Percentiles rank a stretch among this genome's conserved stretches.
These are phyloP conservation scores for Xerocomus cyaneibrunnescens DNA, from an alignment of 1,284 basidiomycete species.

Conservation along the genomic window DNA sequence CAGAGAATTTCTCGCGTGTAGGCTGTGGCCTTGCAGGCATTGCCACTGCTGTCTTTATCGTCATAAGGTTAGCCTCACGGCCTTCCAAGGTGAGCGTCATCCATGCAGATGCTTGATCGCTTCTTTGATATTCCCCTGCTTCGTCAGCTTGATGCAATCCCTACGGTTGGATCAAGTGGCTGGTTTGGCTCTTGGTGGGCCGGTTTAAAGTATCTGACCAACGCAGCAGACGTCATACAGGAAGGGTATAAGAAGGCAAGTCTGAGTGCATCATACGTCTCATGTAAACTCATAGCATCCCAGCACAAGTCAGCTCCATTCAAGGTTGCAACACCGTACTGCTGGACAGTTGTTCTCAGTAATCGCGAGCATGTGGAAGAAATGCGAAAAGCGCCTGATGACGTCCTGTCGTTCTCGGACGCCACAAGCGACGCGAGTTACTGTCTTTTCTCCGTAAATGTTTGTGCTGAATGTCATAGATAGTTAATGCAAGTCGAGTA, in stretches of 20 bases:
- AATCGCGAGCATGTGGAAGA: conserved; percentile 15
- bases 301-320: conserved; percentile 2
- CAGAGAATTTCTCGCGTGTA: too few species aligned
- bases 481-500: conserved; percentile 23
- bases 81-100: too few species aligned
- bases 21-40: too few species aligned
- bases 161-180: neutral
- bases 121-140: too few species aligned
- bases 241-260: neutral
- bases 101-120: too few species aligned
- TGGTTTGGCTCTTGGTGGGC: neutral
- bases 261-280: too few species aligned
- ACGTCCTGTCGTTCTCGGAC: neutral
- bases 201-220: neutral
- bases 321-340: neutral
- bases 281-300: neutral
- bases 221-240: neutral
- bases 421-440: neutral
- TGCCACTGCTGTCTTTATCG: too few species aligned
- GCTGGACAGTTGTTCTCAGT: conserved; percentile 11
- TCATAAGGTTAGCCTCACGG: neutral
- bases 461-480: neutral
- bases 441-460: neutral
- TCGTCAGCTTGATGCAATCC: neutral
- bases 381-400: neutral